Evolutionary conservation across 2,329 filamentous ascomycete species (phyloP).

Genomic region (Emmonsia crescens): DNA sequence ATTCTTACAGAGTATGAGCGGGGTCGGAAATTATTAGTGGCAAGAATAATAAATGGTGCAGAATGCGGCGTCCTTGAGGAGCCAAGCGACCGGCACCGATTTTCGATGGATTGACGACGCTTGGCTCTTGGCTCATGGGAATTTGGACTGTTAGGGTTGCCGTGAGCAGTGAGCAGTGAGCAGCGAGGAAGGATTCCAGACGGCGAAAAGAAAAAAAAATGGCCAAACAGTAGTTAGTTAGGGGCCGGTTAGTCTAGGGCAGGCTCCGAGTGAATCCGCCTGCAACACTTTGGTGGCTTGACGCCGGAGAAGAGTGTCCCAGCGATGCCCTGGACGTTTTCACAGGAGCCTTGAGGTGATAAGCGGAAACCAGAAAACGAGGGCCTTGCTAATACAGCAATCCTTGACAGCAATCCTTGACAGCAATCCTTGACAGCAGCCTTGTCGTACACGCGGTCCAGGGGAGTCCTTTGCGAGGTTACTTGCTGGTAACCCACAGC

Average conservation of each 20-base stretch:
- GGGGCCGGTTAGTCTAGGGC: not conserved
- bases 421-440: not conserved
- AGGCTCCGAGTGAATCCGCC: not conserved
- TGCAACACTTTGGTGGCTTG: not conserved
- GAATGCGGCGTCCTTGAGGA: not conserved
- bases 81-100: not conserved
- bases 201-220: not conserved
- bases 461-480: not conserved
- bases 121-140: not conserved
- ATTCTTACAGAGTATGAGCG: not conserved
- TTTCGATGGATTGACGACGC: not conserved
- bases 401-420: too few relatives aligned
- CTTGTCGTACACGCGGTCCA: not conserved
- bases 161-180: too few relatives aligned
- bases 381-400: too few relatives aligned
- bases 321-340: not conserved
- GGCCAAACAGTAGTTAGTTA: not conserved
- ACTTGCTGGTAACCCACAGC: not conserved
- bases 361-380: too few relatives aligned
- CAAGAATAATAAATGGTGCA: not conserved
- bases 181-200: not conserved
- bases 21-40: not conserved
- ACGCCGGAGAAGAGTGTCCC: too few relatives aligned
- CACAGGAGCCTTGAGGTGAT: too few relatives aligned
- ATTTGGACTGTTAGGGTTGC: not conserved